Evolutionary conservation across 768 basidiomycete genomes (phyloP).

Genomic region (Phanerodontia chrysosporium): DNA sequence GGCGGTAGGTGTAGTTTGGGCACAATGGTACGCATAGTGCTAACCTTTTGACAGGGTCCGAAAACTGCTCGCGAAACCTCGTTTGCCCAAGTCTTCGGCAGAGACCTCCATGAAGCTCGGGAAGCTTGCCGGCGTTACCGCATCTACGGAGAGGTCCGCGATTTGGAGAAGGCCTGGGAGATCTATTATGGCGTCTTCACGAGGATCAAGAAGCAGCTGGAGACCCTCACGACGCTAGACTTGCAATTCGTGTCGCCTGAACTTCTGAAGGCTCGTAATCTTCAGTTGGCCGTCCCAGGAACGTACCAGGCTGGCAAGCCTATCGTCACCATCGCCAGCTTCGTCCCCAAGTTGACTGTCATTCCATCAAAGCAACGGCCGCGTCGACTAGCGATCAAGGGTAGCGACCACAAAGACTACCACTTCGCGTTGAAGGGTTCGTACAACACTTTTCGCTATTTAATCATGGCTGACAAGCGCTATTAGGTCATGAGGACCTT

Average conservation of each 20-base stretch:
- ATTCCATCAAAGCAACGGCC: conserved; percentile 98
- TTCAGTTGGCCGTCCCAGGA: conserved; percentile 97
- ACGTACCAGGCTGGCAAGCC: conserved; percentile 81
- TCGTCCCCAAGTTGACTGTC: conserved; percentile 85
- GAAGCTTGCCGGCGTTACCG: conserved; percentile 88
- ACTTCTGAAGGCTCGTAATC: conserved; percentile 80
- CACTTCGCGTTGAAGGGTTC: conserved; percentile 87
- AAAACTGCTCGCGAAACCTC: conserved; percentile 93
- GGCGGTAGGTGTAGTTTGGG: conserved; percentile 61
- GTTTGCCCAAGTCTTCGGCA: conserved; percentile 89
- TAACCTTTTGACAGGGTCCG: conserved; percentile 60
- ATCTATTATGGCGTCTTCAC: conserved; percentile 97
- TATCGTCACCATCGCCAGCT: conserved; percentile 77
- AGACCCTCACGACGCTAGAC: conserved; percentile 84
- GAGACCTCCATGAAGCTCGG: conserved; percentile 88
- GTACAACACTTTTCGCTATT: not conserved
- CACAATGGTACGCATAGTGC: too few relatives aligned
- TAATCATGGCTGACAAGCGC: not conserved
- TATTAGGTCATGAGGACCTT: conserved; percentile 90
- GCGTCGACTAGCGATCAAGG: conserved; percentile 79
- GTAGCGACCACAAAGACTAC: conserved; percentile 91
- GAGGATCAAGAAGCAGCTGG: conserved; percentile 91
- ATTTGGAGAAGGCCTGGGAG: conserved; percentile 98
- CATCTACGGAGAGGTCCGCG: conserved; percentile 78
- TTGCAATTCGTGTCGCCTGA: conserved; percentile 96